Conservation (phyloP, 2,329 filamentous ascomycete genomes). For the Colletotrichum chlorophyti region DNA sequence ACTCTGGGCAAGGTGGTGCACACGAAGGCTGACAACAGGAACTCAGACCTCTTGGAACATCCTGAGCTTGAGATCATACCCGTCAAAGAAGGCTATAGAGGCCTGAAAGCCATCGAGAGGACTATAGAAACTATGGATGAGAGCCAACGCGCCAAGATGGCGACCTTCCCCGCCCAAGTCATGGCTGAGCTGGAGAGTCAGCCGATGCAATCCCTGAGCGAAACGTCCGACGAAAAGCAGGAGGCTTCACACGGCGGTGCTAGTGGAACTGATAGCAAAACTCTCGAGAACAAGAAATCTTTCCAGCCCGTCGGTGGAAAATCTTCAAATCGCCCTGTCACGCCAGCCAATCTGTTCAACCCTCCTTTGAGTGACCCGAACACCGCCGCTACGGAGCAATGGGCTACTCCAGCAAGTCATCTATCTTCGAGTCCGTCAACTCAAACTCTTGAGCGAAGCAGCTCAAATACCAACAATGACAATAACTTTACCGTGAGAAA, state of each 20-base stretch:
- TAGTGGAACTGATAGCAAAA: neutral
- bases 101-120: conserved; percentile 39
- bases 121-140: conserved; percentile 40
- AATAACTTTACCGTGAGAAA: too few species aligned
- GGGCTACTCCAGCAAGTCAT: conserved; percentile 23
- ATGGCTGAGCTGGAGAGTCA: conserved; percentile 14
- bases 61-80: conserved; percentile 43
- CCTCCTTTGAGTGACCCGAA: conserved; percentile 8
- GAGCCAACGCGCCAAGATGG: conserved; percentile 12
- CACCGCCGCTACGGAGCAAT: conserved; percentile 16
- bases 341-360: conserved; percentile 4
- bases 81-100: conserved; percentile 37
- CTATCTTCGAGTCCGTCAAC: conserved; percentile 4
- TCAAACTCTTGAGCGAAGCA: neutral
- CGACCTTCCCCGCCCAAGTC: conserved; percentile 1
- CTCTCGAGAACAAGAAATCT: neutral
- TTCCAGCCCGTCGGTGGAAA: neutral
- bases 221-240: conserved; percentile 1
- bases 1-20: conserved; percentile 36
- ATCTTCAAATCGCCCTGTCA: conserved; percentile 13
- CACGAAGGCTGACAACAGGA: conserved; percentile 1
- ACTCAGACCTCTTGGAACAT: conserved; percentile 36
- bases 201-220: neutral
- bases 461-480: neutral
- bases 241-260: neutral